Conservation (phyloP, 225 moss, liverwort and hornwort genomes). For the Marchantia polymorpha region DNA sequence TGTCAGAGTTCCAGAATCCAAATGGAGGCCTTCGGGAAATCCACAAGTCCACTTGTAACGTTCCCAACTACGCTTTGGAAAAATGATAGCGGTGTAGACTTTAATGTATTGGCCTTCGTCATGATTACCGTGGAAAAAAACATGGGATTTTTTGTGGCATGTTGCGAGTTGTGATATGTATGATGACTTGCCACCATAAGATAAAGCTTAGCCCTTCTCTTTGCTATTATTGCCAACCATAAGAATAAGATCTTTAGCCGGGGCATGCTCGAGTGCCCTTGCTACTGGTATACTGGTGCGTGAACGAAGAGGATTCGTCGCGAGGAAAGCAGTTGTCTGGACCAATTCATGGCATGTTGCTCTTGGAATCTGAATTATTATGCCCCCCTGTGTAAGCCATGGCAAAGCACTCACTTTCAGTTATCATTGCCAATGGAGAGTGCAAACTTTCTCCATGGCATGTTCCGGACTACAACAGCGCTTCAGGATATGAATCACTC, state of each 20-base stretch:
- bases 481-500: background rate
- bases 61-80: too few relatives aligned
- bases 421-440: background rate
- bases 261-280: too few relatives aligned
- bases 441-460: background rate
- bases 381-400: background rate
- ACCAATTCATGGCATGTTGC: background rate
- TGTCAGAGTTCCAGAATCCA: too few relatives aligned
- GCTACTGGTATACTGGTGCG: background rate
- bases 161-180: background rate
- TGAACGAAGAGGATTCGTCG: background rate
- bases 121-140: too few relatives aligned
- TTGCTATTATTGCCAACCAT: background rate
- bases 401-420: background rate
- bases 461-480: background rate
- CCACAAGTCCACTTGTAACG: too few relatives aligned
- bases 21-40: too few relatives aligned
- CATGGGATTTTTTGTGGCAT: background rate
- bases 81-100: too few relatives aligned
- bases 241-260: background rate
- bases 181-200: background rate
- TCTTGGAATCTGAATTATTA: constrained; percentile 1
- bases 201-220: background rate
- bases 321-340: background rate
- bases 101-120: too few relatives aligned